phyloP scores from a whole-genome alignment of 768 basidiomycete species.

The Tricholoma furcatifolium region DNA sequence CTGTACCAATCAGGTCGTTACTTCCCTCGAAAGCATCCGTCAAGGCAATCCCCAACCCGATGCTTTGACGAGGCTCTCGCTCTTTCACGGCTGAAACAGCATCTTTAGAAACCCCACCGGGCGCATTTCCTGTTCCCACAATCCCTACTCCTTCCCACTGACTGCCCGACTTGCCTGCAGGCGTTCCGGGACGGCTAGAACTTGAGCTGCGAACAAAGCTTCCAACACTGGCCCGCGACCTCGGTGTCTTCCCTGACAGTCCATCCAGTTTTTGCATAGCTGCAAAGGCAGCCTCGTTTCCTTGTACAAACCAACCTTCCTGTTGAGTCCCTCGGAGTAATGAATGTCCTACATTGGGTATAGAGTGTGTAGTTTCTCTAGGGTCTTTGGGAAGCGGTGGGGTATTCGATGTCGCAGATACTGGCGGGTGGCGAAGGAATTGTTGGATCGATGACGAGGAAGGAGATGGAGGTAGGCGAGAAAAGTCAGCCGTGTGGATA shows the following conservation, averaged over 20 bases:
- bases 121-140: conserved; percentile 37
- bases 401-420: conserved; percentile 36
- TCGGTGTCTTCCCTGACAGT: conserved; percentile 69
- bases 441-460: conserved; percentile 89
- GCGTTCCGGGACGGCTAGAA: conserved; percentile 73
- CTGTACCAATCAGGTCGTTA: conserved; percentile 40
- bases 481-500: conserved; percentile 74
- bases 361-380: conserved; percentile 42
- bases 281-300: conserved; percentile 87
- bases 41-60: conserved; percentile 33
- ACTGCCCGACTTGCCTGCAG: conserved; percentile 56
- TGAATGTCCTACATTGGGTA: conserved; percentile 79
- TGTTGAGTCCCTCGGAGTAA: conserved; percentile 84
- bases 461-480: conserved; percentile 88
- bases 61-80: conserved; percentile 39
- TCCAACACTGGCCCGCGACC: conserved; percentile 74
- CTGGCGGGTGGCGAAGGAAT: conserved; percentile 60
- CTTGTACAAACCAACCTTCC: conserved; percentile 85
- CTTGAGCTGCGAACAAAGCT: conserved; percentile 68
- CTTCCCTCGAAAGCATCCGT: conserved; percentile 35
- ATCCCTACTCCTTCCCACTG: conserved; percentile 77
- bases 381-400: conserved; percentile 39
- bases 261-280: conserved; percentile 93
- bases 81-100: conserved; percentile 40
- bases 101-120: conserved; percentile 40